Base-by-base conservation (phyloP, 73 alveolate species). In the Uronychia setigera region DNA sequence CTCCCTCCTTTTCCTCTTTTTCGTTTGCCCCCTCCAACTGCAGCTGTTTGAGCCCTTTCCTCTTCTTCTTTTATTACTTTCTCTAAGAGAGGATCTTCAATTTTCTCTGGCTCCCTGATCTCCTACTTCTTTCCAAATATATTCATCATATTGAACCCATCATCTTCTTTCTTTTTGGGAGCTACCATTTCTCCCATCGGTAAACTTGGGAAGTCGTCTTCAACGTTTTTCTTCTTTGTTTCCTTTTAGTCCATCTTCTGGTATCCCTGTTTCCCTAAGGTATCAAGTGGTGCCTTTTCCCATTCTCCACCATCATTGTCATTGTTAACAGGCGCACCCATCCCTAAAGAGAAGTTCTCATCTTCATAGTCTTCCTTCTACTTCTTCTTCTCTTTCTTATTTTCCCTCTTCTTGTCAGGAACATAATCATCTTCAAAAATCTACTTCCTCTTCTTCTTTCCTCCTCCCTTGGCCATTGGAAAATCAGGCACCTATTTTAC, bases 1-100 rank as follows among this genome's bases (percentile, higher is more conserved):
- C n/a, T n/a, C n/a, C n/a, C n/a, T 26, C 88, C 92, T 67, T 67
- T 67, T 27, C 92, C 92, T 32, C 67, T 78, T 33, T 80, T 78
- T 80, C 58, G 76, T 26, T 86, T 77, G 0, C 91, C 85, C 11
- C 35, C 86, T 27, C 87, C 91, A 13, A 80, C 91, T 1, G 80
- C 86, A 29, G 84, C 87, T 1, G 28, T 34, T 33, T 34, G 31
- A 1, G 33, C 35, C 79, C 74, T 79, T 30, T 79, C 75, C 84
- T 86, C 83, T 29, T 79, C 78, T 85, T 85, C 60, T 14, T 32
- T 31, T 19, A 26, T 19, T 0, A 79, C 77, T 29, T 77, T 46
- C 82, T 76, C 46, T 5, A n/a, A 14, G 58, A 13, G 60, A 26
- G 32, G 79, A 1, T 26, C 5, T 13, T 67, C 79, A 67, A 28